Evolutionary conservation across 306 rosid genomes (phyloP).

Genomic region (Vigna mungo): DNA sequence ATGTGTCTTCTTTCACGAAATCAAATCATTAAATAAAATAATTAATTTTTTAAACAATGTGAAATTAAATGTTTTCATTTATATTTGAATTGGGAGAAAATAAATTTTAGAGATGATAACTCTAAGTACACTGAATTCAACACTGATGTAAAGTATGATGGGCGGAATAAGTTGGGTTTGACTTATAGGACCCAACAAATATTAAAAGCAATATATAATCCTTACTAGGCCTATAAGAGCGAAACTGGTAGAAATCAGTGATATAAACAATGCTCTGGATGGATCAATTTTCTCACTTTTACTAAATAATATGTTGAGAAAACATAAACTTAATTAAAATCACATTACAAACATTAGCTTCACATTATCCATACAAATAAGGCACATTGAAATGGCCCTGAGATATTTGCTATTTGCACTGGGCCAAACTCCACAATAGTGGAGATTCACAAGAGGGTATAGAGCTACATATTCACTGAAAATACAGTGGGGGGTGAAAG

Average conservation of each 20-base stretch:
- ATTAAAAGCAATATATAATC: constrained; percentile 2
- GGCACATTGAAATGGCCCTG: constrained; percentile 52
- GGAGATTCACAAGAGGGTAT: constrained; percentile 52
- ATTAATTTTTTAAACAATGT: too few species aligned
- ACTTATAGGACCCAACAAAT: not conserved
- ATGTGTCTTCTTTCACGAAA: too few species aligned
- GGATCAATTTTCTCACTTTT: constrained; percentile 23
- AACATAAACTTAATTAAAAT: constrained; percentile 42
- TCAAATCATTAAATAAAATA: too few species aligned
- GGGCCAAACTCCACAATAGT: constrained; percentile 41
- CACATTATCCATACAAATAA: constrained; percentile 54
- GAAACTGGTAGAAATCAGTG: not conserved
- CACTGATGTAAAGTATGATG: too few species aligned
- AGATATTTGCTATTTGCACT: constrained; percentile 45
- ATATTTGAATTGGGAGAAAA: too few species aligned
- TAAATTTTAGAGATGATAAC: too few species aligned
- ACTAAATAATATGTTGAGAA: constrained; percentile 29
- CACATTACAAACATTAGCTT: constrained; percentile 50
- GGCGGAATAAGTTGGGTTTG: not conserved
- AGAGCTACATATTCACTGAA: constrained; percentile 47
- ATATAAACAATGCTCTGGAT: not conserved
- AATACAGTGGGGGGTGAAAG: constrained; percentile 38
- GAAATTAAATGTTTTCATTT: too few species aligned
- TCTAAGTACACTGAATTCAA: too few species aligned
- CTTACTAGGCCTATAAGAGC: not conserved